phyloP scores from a whole-genome alignment of 179 eudicot species.

The Silene coronaria region DNA sequence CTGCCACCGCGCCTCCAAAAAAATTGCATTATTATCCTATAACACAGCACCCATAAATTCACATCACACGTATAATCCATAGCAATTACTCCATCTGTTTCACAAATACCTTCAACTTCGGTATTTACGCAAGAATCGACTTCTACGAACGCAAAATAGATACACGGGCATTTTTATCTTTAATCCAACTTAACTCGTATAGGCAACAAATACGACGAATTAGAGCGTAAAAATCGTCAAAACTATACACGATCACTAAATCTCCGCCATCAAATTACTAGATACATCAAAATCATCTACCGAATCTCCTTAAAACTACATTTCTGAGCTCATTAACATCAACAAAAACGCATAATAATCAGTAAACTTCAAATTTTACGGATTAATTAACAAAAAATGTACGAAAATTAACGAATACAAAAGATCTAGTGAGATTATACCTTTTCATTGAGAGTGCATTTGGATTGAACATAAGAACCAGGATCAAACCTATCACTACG shows the following conservation, averaged over 20 bases:
- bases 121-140: not conserved
- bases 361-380: not conserved
- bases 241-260: not conserved
- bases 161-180: not conserved
- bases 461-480: slow-evolving; percentile 40
- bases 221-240: not conserved
- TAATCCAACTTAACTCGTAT: not conserved
- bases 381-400: not conserved
- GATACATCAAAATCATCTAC: not conserved
- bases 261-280: not conserved
- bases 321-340: slow-evolving; percentile 2
- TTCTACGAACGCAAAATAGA: not conserved
- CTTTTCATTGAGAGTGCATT: slow-evolving; percentile 48
- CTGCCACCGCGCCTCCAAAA: not conserved
- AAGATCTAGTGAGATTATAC: slow-evolving; percentile 5
- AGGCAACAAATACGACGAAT: not conserved
- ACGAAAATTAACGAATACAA: not conserved
- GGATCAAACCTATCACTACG: slow-evolving; percentile 43
- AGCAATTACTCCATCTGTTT: not conserved
- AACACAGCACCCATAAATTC: not conserved
- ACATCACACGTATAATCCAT: not conserved
- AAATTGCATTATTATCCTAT: not conserved
- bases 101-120: not conserved
- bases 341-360: not conserved
- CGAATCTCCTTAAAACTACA: not conserved